Evolutionary conservation across 2,329 filamentous ascomycete species (phyloP), one percentile per base, ranked within the genome.

Genomic region (Diaporthe citri): DNA sequence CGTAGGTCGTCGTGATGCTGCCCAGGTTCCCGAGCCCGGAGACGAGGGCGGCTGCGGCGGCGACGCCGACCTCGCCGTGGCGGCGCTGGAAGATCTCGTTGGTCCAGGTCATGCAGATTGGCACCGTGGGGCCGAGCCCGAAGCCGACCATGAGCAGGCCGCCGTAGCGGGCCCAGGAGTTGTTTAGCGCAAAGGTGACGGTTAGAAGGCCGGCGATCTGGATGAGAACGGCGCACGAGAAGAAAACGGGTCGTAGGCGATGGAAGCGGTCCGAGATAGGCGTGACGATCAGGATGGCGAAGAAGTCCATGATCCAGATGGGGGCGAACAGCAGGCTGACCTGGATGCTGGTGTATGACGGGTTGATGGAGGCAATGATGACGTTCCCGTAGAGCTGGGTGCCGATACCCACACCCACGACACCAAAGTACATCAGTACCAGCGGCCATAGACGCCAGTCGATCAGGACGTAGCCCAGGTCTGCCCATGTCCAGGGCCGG

Each of bases 51-150:
- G 93, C 92, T 0, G 95, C 95, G 20, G 95, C 93, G 5, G 95
- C 95, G 9, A 98, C 95, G 73, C 95, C 95, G 31, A 98, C 94
- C 83, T 98, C 95, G 62, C 95, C 95, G 81, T 98, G 95, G 17
- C 95, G 93, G 43, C 90, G 90, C 85, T 97, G 95, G 87, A 98
- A 98, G 80, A 97, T 93, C 84, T 97, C 94, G 77, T 92, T 94
- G 43, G 94, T 95, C 95, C 95, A 97, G 48, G 95, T 93, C 95
- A 98, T 98, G 83, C 94, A 96, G 80, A 96, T 96, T 15, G 95
- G 95, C 1, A 97, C 95, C 0, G 95, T 97, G 4, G 95, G 95
- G 1, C 95, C 95, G 2, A 98, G 91, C 0, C 95, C 95, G 75
- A 97, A 97, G 6, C 95, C 95, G 48, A 98, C 93, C 85, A 98